Conservation (phyloP, 2,329 filamentous ascomycete genomes). For the Arthrobotrys entomopaga region DNA sequence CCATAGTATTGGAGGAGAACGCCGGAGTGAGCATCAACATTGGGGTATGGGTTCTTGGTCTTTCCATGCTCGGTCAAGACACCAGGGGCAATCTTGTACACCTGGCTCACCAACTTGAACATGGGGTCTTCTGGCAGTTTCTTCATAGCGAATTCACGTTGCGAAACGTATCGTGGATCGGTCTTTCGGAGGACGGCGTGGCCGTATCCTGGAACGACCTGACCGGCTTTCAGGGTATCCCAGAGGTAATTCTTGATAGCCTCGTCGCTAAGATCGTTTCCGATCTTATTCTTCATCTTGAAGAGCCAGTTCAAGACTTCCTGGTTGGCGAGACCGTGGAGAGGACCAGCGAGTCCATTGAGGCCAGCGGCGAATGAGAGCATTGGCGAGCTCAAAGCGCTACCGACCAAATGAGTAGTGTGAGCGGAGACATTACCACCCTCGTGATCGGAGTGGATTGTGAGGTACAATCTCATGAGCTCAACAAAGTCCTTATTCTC, state of each 20-base stretch:
- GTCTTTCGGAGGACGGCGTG: slow-evolving; percentile 99
- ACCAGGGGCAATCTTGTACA: slow-evolving; percentile 99
- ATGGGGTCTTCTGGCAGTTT: slow-evolving; percentile 97
- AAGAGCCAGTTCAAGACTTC: slow-evolving; percentile 99
- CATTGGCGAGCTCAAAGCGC: slow-evolving; percentile 95
- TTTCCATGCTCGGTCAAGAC: slow-evolving; percentile 99
- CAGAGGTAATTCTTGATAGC: slow-evolving; percentile 99
- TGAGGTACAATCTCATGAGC: slow-evolving; percentile 98
- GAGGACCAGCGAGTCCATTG: slow-evolving; percentile 96
- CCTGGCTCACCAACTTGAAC: slow-evolving; percentile 99
- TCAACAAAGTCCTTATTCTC: slow-evolving; percentile 97
- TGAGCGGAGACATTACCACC: slow-evolving; percentile 98
- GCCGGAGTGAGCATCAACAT: slow-evolving; percentile 98
- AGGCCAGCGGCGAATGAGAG: slow-evolving; percentile 95
- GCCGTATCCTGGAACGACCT: slow-evolving; percentile 97
- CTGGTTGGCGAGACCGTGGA: slow-evolving; percentile 99
- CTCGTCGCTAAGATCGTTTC: slow-evolving; percentile 94
- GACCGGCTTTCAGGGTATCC: slow-evolving; percentile 93
- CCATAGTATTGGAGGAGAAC: slow-evolving; percentile 99
- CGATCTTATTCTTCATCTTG: slow-evolving; percentile 96
- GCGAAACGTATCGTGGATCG: slow-evolving; percentile 96
- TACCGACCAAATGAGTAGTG: slow-evolving; percentile 97
- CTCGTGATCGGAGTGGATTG: slow-evolving; percentile 99
- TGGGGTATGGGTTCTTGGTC: slow-evolving; percentile 99
- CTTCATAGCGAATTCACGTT: slow-evolving; percentile 94